Percentiles rank a stretch among this genome's conserved stretches.
Evolutionary conservation across 108 stramenopile species (phyloP).

Genomic region (Nitzschia inconspicua): DNA sequence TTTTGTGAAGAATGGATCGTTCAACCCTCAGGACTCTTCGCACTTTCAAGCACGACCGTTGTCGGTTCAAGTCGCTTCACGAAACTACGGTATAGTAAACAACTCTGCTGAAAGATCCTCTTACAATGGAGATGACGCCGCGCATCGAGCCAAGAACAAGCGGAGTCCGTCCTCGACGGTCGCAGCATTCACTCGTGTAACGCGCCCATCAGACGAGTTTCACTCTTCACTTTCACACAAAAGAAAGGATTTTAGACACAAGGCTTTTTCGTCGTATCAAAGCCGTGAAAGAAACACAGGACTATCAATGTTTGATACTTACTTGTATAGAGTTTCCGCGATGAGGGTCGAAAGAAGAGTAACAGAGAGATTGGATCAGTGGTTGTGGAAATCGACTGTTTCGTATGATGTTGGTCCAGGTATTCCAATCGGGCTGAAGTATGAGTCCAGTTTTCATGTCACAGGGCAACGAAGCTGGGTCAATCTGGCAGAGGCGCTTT

Average conservation of each 20-base stretch:
- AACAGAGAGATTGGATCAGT: constrained; percentile 13
- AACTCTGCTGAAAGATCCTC: too few species aligned
- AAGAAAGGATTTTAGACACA: constrained; percentile 25
- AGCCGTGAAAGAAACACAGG: constrained; percentile 14
- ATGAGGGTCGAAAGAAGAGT: constrained; percentile 28
- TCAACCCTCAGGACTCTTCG: neutral
- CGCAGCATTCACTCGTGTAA: constrained; percentile 12
- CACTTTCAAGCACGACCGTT: neutral
- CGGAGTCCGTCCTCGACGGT: too few species aligned
- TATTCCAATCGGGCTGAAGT: constrained; percentile 12
- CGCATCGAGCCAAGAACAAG: too few species aligned
- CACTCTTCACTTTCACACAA: neutral
- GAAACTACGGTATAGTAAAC: too few species aligned
- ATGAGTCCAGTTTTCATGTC: neutral
- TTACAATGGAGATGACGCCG: too few species aligned
- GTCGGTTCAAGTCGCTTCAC: neutral
- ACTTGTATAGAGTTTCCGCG: constrained; percentile 26
- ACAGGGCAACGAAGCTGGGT: neutral
- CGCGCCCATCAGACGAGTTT: too few species aligned
- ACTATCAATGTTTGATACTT: constrained; percentile 30
- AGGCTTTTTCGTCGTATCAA: constrained; percentile 18
- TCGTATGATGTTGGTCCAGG: constrained; percentile 28
- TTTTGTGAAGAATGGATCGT: constrained; percentile 19
- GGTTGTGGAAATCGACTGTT: constrained; percentile 13
- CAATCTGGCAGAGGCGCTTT: constrained; percentile 13